Evolutionary conservation across 768 basidiomycete species (phyloP).

Genomic region (Ramaria rubella): DNA sequence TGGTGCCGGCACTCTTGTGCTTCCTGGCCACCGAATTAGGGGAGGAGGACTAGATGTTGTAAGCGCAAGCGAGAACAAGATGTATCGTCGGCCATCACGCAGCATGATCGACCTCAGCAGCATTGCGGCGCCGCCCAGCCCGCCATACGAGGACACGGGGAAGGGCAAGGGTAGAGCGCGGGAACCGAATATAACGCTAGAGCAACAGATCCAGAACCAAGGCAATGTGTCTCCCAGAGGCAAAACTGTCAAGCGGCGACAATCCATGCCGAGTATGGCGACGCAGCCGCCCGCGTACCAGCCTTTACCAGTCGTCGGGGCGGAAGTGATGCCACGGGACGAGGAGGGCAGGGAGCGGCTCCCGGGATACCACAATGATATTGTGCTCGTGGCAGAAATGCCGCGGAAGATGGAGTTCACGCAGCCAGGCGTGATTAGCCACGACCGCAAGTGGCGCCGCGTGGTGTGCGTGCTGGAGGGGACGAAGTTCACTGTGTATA

Average conservation of each 20-base stretch:
- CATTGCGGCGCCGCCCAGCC: not conserved
- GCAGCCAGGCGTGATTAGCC: slow-evolving; percentile 76
- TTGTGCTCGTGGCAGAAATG: slow-evolving; percentile 76
- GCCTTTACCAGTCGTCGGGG: slow-evolving; percentile 17
- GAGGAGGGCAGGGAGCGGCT: slow-evolving; percentile 81
- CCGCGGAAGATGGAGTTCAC: slow-evolving; percentile 92
- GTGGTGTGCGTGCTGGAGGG: slow-evolving; percentile 88
- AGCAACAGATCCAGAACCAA: not conserved
- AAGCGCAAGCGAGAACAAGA: too few species aligned
- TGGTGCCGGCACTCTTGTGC: too few species aligned
- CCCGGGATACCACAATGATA: slow-evolving; percentile 73
- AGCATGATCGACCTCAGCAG: slow-evolving; percentile 10
- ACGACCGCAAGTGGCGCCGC: slow-evolving; percentile 87
- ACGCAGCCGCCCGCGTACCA: slow-evolving; percentile 22
- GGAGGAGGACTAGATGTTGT: too few species aligned
- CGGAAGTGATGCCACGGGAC: too few species aligned
- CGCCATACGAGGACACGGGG: not conserved
- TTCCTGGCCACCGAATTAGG: too few species aligned
- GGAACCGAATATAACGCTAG: too few species aligned
- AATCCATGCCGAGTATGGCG: slow-evolving; percentile 8
- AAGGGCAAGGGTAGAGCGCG: not conserved
- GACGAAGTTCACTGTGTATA: slow-evolving; percentile 78
- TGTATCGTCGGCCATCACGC: slow-evolving; percentile 1
- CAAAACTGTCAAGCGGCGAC: slow-evolving; percentile 1
- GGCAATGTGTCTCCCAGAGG: not conserved